These are phyloP conservation scores for Cladophialophora psammophila DNA, from an alignment of 2,329 filamentous ascomycete species.

Conservation along the genomic window DNA sequence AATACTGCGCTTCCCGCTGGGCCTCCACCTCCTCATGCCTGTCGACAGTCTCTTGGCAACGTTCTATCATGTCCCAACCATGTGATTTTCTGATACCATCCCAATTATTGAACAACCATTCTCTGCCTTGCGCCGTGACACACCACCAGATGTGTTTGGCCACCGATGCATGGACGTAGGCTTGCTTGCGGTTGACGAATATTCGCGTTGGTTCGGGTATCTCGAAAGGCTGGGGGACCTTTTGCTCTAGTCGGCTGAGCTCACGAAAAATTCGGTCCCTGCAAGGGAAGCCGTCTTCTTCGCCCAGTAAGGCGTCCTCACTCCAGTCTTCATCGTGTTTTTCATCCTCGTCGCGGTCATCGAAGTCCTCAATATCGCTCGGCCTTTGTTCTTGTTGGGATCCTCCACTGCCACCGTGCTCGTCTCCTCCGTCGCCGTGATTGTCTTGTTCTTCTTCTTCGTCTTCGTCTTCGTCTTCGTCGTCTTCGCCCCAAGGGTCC, in stretches of 20 bases:
- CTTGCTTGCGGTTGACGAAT: neutral
- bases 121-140: neutral
- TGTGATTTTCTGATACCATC: neutral
- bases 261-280: neutral
- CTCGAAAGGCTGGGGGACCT: neutral
- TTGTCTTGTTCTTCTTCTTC: too few relatives aligned
- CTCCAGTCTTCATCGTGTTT: conserved; percentile 1
- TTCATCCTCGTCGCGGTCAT: neutral
- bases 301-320: neutral
- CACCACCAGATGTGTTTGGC: neutral
- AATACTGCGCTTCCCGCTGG: neutral
- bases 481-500: neutral
- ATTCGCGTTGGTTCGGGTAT: neutral
- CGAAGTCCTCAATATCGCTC: neutral
- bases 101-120: neutral
- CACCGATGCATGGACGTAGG: neutral
- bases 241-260: neutral
- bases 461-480: neutral
- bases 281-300: conserved; percentile 6
- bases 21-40: neutral
- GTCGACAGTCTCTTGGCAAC: neutral
- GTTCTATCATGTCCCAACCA: neutral
- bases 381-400: neutral
- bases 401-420: neutral
- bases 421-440: neutral